These are phyloP conservation scores for Berberis thunbergii DNA, from an alignment of 164 flowering plant species.

Conservation along the genomic window DNA sequence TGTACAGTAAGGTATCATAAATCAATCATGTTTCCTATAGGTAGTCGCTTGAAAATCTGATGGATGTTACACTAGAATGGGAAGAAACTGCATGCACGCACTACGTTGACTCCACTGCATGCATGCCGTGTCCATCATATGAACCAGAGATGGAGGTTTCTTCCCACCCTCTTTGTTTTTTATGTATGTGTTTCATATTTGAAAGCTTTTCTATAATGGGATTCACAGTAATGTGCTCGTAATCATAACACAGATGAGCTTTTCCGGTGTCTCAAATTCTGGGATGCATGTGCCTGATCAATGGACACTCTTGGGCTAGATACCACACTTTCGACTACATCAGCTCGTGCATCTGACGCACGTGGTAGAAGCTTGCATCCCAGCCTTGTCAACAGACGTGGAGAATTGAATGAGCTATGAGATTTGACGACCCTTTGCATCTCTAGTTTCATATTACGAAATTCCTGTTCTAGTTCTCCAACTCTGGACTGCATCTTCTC, in stretches of 20 bases:
- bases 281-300: conserved; percentile 41
- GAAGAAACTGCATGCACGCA: conserved; percentile 7
- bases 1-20: conserved; percentile 9
- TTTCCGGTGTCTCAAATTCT: conserved; percentile 42
- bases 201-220: neutral
- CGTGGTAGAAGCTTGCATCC: conserved; percentile 65
- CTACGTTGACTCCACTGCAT: neutral
- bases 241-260: conserved; percentile 37
- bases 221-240: neutral
- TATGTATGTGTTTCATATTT: neutral
- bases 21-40: conserved; percentile 5
- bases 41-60: conserved; percentile 1
- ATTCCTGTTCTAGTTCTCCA: conserved; percentile 75
- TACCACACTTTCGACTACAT: conserved; percentile 27
- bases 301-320: conserved; percentile 53
- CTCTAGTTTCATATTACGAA: conserved; percentile 55
- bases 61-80: neutral
- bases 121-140: conserved; percentile 2
- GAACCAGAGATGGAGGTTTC: neutral
- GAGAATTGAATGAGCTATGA: conserved; percentile 53
- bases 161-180: conserved; percentile 2
- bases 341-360: conserved; percentile 36
- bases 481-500: conserved; percentile 78
- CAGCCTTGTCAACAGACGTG: conserved; percentile 42
- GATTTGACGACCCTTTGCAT: conserved; percentile 58